phyloP scores from a whole-genome alignment of 1,139 yeast species.

The Komagataea norvegica region DNA sequence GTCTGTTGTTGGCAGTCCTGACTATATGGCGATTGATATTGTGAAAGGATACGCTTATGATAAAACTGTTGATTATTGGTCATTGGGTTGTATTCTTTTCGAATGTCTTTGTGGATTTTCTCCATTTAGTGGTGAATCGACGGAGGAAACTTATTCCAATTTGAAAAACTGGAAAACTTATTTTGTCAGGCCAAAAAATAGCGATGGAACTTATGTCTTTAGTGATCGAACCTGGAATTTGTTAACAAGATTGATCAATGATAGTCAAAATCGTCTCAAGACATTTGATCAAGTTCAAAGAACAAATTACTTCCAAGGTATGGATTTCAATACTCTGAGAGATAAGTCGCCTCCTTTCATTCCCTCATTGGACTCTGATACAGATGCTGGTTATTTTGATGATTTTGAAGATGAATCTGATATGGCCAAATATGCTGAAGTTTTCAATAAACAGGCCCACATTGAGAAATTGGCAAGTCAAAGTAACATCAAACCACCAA shows the following conservation, averaged over 20 bases:
- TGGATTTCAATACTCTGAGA: slow-evolving; percentile 72
- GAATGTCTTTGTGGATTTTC: slow-evolving; percentile 95
- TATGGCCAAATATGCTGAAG: slow-evolving; percentile 97
- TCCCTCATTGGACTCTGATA: slow-evolving; percentile 94
- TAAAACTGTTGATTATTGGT: slow-evolving; percentile 98
- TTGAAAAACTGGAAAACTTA: slow-evolving; percentile 90
- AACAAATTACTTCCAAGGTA: slow-evolving; percentile 79
- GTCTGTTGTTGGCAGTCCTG: slow-evolving; percentile 97
- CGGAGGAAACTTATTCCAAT: slow-evolving; percentile 93
- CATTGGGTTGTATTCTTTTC: slow-evolving; percentile 90
- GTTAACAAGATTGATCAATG: slow-evolving; percentile 71
- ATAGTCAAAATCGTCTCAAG: slow-evolving; percentile 69
- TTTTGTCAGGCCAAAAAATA: slow-evolving; percentile 84
- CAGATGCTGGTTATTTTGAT: slow-evolving; percentile 98
- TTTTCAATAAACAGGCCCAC: slow-evolving; percentile 82
- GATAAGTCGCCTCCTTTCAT: slow-evolving; percentile 84
- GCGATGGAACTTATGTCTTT: slow-evolving; percentile 86
- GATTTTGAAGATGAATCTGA: slow-evolving; percentile 95
- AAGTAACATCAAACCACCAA: slow-evolving; percentile 54
- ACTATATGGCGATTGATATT: slow-evolving; percentile 97
- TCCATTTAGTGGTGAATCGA: slow-evolving; percentile 90
- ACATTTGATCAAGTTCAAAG: slow-evolving; percentile 76
- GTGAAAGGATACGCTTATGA: slow-evolving; percentile 83
- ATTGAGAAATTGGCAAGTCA: slow-evolving; percentile 78
- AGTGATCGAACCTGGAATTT: slow-evolving; percentile 97